Base-by-base conservation (phyloP, 2,329 filamentous ascomycete species). In the Pleomassaria siparia region DNA sequence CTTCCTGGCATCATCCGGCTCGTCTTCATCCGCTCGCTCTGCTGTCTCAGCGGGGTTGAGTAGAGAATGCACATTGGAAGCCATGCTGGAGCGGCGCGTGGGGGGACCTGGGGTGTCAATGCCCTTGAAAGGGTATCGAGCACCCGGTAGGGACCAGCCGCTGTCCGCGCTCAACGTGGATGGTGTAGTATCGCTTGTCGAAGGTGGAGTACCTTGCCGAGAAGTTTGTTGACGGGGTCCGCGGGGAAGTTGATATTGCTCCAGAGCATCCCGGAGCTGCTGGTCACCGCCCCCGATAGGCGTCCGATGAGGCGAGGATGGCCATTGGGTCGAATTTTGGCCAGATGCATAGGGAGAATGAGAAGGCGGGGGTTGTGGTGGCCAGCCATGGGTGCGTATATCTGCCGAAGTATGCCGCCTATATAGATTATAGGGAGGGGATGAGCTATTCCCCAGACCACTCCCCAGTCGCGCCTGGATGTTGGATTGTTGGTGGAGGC, bases 371-470 rank as follows among this genome's bases (percentile, higher is more conserved):
- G 62, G 75, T 54, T 69, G 77, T 7, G 78, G 89, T 66, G 91
- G 87, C 60, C 76, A 91, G 50, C 75, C 74, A 52, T 76, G 74
- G 4, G 75, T 87, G 44, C 94, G 86, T 59, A 99, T 97, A 67
- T 99, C 94, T 49, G 94, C 94, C 30, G 91, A 92, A 1, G 94
- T 99, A 72, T 99, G 94, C 51, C 92, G 84, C 54, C 92, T 85
- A 36, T 85, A 82, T 39, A 96, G 78, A 60, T 84, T 91, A 47
- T 83, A 81, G 1, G 81, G 79, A 20, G 81, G 79, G 29, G 82
- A 82, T 16, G 64, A 58, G 46, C 77, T 77, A 42, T 52, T 63
- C 39, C 52, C 56, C 46, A 76, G 72, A 47, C 77, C 76, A 44
- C 56, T 64, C 39, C 62, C 62, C 47, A 60, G 53, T 76, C n/a